These are phyloP conservation scores for Globisporangium camurandrum DNA, from an alignment of 352 stramenopile genomes.

Conservation along the genomic window DNA sequence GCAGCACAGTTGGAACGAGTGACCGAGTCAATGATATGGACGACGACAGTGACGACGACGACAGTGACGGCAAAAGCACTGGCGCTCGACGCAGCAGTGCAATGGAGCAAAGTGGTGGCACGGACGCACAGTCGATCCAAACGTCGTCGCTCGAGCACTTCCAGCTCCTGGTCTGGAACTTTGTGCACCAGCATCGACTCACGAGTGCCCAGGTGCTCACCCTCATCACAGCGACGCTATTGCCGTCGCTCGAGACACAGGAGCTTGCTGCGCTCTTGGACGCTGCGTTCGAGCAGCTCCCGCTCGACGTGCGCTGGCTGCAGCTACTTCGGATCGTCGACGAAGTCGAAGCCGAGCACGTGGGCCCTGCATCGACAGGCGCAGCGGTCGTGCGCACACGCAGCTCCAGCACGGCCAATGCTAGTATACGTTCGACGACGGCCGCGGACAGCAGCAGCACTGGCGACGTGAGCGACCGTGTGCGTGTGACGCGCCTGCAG, in stretches of 20 bases:
- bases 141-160: conserved; percentile 43
- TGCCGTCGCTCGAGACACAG: conserved; percentile 38
- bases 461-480: conserved; percentile 11
- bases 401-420: neutral
- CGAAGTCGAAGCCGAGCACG: conserved; percentile 22
- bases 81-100: neutral
- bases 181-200: conserved; percentile 38
- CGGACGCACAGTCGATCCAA: too few species aligned
- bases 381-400: neutral
- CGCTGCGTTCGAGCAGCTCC: conserved; percentile 27
- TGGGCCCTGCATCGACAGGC: neutral
- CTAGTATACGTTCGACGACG: too few species aligned
- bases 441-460: conserved; percentile 2
- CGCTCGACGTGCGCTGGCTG: conserved; percentile 27
- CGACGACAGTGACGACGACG: conserved; percentile 8
- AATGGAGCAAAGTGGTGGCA: too few species aligned
- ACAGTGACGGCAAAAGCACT: neutral
- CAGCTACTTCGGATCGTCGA: conserved; percentile 38
- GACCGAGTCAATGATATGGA: conserved; percentile 17
- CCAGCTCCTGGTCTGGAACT: conserved; percentile 56
- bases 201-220: conserved; percentile 37
- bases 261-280: conserved; percentile 34
- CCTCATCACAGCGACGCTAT: conserved; percentile 30
- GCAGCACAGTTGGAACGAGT: conserved; percentile 5
- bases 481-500: conserved; percentile 27